Percentiles rank a stretch among this genome's conserved stretches.
These are phyloP conservation scores for Sporormia fimetaria DNA, from an alignment of 495 filamentous ascomycete species.

Conservation along the genomic window DNA sequence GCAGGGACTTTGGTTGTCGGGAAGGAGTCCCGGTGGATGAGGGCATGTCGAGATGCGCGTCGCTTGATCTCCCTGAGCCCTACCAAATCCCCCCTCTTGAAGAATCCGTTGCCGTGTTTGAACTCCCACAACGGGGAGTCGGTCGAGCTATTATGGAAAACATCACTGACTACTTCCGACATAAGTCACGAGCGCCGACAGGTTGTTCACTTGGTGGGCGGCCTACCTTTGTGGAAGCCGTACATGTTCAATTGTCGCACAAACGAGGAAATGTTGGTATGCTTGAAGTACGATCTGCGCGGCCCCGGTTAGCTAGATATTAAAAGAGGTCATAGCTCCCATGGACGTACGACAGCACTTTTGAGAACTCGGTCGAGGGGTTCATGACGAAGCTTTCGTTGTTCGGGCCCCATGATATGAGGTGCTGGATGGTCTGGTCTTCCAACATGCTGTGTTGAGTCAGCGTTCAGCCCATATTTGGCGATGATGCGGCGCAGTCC, in stretches of 20 bases:
- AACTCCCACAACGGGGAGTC: constrained; percentile 97
- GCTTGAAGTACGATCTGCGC: constrained; percentile 87
- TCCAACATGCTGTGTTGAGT: constrained; percentile 74
- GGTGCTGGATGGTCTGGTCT: constrained; percentile 78
- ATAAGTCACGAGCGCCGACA: constrained; percentile 4
- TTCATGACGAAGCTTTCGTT: constrained; percentile 99
- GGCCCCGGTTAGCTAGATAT: constrained; percentile 24
- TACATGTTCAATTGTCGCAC: constrained; percentile 99
- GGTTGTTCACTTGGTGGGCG: neutral
- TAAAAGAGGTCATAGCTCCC: constrained; percentile 20
- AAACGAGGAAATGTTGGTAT: constrained; percentile 98
- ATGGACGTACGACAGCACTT: constrained; percentile 77
- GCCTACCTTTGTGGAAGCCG: constrained; percentile 94
- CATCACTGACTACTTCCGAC: constrained; percentile 69
- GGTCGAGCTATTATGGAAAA: constrained; percentile 93
- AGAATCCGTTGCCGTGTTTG: constrained; percentile 95
- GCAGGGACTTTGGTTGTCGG: constrained; percentile 58
- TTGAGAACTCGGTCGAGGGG: constrained; percentile 92
- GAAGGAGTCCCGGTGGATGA: constrained; percentile 92
- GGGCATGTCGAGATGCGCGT: constrained; percentile 85
- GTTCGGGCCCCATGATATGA: constrained; percentile 89
- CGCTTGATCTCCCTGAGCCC: constrained; percentile 93
- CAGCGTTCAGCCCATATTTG: constrained; percentile 27
- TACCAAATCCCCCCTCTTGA: constrained; percentile 86
- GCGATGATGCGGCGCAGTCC: constrained; percentile 29